Conservation (phyloP, 805 yeast genomes). For the Lipomyces sp. region DNA sequence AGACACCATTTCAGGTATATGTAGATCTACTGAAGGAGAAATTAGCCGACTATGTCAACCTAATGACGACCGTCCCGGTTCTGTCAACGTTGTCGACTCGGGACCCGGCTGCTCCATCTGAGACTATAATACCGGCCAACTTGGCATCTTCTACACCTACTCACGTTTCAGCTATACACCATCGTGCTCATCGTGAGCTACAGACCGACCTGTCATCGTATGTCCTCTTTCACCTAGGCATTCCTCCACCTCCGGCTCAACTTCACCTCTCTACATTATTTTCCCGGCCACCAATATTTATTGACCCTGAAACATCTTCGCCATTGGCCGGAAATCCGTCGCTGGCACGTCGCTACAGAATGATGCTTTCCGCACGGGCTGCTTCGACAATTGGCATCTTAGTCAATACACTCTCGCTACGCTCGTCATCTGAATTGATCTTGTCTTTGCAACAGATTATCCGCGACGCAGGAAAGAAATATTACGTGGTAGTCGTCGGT, state of each 20-base stretch:
- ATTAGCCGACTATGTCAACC: constrained; percentile 20
- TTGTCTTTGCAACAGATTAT: constrained; percentile 65
- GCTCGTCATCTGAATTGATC: constrained; percentile 71
- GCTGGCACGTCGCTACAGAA: constrained; percentile 79
- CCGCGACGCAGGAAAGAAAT: constrained; percentile 80
- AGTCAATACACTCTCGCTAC: constrained; percentile 84
- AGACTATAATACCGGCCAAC: constrained; percentile 16
- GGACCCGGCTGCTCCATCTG: constrained; percentile 16
- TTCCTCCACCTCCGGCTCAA: constrained; percentile 78
- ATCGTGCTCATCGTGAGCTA: constrained; percentile 37
- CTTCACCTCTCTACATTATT: constrained; percentile 77
- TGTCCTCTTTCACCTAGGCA: constrained; percentile 68
- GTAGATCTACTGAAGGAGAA: constrained; percentile 19
- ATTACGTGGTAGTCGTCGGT: constrained; percentile 93
- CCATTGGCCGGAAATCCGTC: constrained; percentile 45
- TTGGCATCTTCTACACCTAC: constrained; percentile 16
- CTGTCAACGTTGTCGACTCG: constrained; percentile 4
- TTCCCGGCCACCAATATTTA: constrained; percentile 35
- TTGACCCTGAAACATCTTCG: constrained; percentile 22
- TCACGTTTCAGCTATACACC: constrained; percentile 31
- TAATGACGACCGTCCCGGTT: constrained; percentile 32
- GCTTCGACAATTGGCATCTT: constrained; percentile 92
- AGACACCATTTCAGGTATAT: constrained; percentile 34
- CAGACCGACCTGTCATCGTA: constrained; percentile 51
- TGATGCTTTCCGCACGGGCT: constrained; percentile 85